A percentile compares a stretch with the other conserved stretches of the same genome.
Conservation (phyloP, 2,329 filamentous ascomycete species). For the Apiospora pterosperma region DNA sequence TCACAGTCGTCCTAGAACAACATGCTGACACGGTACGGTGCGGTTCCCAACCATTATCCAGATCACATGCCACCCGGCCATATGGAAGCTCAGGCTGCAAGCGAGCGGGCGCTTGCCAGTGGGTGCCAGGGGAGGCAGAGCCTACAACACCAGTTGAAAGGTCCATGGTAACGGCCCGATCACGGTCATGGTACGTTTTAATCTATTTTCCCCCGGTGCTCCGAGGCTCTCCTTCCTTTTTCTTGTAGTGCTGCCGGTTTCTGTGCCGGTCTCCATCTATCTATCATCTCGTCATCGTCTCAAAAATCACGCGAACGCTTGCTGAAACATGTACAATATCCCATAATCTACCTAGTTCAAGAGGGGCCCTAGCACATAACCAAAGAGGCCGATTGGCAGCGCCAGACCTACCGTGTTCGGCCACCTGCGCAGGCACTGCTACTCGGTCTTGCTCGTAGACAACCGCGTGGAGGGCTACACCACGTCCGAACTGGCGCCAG, state of each 20-base stretch:
- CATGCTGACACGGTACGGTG: background rate
- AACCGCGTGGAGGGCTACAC: constrained; percentile 73
- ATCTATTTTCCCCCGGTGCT: constrained; percentile 29
- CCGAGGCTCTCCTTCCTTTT: constrained; percentile 46
- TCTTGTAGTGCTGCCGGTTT: background rate
- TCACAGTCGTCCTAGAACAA: no score
- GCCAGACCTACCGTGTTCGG: constrained; percentile 81
- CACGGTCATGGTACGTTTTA: constrained; percentile 38
- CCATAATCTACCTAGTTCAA: constrained; percentile 50
- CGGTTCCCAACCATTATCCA: constrained; percentile 8
- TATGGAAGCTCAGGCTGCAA: constrained; percentile 68
- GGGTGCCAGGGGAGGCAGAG: constrained; percentile 67
- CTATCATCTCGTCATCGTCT: no score
- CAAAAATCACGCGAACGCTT: no score
- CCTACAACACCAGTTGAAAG: constrained; percentile 74
- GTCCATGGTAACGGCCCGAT: constrained; percentile 72
- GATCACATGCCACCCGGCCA: constrained; percentile 53
- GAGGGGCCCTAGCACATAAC: constrained; percentile 68
- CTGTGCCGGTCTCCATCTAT: background rate
- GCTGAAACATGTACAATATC: background rate
- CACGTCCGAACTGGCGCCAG: constrained; percentile 80
- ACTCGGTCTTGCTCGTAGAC: constrained; percentile 74
- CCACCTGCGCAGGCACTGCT: constrained; percentile 63
- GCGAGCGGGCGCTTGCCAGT: constrained; percentile 59
- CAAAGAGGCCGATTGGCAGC: constrained; percentile 69